Base-by-base conservation (phyloP, 352 stramenopile genomes). In the Ophiocytium majus region DNA sequence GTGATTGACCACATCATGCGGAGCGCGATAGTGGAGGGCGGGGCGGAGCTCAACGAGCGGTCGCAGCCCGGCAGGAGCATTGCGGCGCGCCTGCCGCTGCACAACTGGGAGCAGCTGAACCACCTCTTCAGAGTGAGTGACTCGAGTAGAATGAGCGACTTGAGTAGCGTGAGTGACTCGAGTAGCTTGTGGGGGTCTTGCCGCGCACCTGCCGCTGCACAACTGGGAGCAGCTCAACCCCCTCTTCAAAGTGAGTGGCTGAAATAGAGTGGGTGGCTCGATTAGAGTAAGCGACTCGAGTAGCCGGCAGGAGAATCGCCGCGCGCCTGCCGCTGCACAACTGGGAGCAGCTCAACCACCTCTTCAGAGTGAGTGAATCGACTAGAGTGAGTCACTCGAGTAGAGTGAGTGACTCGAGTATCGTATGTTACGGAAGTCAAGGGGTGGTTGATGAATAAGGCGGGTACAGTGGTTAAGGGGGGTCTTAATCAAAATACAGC, bases 61-160 rank as follows among this genome's bases (percentile, higher is more conserved):
- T 88, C 88, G 0, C 50, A 81, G 32, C 82, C 89, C 50, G 88
- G 88, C 64, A 82, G 74, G 50, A 64, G 80, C 36, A 90, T 91
- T 0, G 90, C 91, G 23, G 90, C 93, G 75, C 93, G 95, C 89
- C 95, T 97, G 85, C 93, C 94, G n/a, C 89, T 97, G 10, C 94
- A 96, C 84, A 94, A 96, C 80, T 31, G 87, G 0, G 87, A 86
- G 0, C 91, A 92, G n/a, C 88, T 96, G 0, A 80, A 92, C 0
- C 91, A 95, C n/a, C 85, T 97, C 35, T 92, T 92, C 0, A 86
- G 88, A 31, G 86, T 89, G 17, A 5, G 64, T 76, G 5, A 14
- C 5, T 5, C 64, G 28, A 76, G 5, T 5, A 19, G 10, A 17
- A 1, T 14, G 28, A 33, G 63, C 37, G 19, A 35, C 81, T 33